Evolutionary conservation across 768 basidiomycete species (phyloP).

Genomic region (Boletus sp.): DNA sequence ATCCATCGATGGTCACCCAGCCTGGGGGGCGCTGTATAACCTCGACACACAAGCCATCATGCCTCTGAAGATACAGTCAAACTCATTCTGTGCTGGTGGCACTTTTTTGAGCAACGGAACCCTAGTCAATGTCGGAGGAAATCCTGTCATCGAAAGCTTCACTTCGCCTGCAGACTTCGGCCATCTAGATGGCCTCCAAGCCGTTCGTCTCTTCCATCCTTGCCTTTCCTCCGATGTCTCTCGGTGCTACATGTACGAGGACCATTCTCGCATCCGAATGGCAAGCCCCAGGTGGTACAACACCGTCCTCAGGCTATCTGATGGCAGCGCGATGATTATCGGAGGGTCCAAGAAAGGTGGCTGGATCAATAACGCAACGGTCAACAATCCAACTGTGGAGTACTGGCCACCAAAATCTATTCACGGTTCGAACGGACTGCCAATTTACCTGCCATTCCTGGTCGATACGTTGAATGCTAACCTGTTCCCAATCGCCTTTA

Average conservation of each 20-base stretch:
- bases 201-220: conserved; percentile 67
- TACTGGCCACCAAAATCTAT: conserved; percentile 81
- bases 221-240: conserved; percentile 48
- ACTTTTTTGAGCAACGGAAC: conserved; percentile 76
- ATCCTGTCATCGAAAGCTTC: conserved; percentile 63
- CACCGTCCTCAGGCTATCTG: conserved; percentile 62
- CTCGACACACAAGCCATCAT: conserved; percentile 57
- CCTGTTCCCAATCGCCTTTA: conserved; percentile 74
- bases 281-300: conserved; percentile 82
- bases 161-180: conserved; percentile 74
- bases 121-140: conserved; percentile 76
- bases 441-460: conserved; percentile 61
- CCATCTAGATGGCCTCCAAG: conserved; percentile 69
- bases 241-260: conserved; percentile 61
- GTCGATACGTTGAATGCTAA: conserved; percentile 76
- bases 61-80: conserved; percentile 65
- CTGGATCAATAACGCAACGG: conserved; percentile 81
- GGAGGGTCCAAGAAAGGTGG: conserved; percentile 80
- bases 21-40: conserved; percentile 77
- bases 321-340: conserved; percentile 82
- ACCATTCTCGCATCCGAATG: conserved; percentile 62
- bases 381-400: conserved; percentile 79
- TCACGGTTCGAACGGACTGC: conserved; percentile 61
- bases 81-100: conserved; percentile 86
- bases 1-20: conserved; percentile 68